phyloP scores from a whole-genome alignment of 139 green algal species.

The Volvox africanus region DNA sequence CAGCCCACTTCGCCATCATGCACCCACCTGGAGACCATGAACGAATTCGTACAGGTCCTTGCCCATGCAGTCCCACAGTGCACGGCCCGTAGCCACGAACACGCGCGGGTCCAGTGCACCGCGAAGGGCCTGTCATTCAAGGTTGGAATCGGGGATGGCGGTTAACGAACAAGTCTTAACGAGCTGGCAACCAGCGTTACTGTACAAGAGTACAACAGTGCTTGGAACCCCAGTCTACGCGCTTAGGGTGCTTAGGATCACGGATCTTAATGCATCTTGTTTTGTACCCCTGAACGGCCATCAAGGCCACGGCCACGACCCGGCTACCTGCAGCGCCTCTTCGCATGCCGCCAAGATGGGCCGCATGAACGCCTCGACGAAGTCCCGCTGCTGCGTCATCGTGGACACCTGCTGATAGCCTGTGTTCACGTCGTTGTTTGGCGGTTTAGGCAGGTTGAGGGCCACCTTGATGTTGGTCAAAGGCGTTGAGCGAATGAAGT shows the following conservation, averaged over 20 bases:
- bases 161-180: too few relatives aligned
- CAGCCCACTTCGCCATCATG: too few relatives aligned
- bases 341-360: constrained; percentile 51
- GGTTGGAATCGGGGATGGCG: neutral
- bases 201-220: too few relatives aligned
- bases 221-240: too few relatives aligned
- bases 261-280: too few relatives aligned
- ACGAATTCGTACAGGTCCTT: constrained; percentile 71
- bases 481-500: constrained; percentile 40
- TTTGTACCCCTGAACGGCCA: too few relatives aligned
- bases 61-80: constrained; percentile 71
- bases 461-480: constrained; percentile 53
- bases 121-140: constrained; percentile 42
- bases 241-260: too few relatives aligned
- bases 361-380: constrained; percentile 35
- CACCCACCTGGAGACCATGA: constrained; percentile 64
- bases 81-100: constrained; percentile 65
- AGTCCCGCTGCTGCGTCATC: constrained; percentile 40
- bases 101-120: constrained; percentile 64
- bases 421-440: neutral
- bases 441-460: constrained; percentile 44
- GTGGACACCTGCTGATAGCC: constrained; percentile 37
- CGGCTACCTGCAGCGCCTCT: constrained; percentile 40
- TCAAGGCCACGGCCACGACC: too few relatives aligned
- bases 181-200: too few relatives aligned